A percentile compares a stretch with the other conserved stretches of the same genome.
Conservation (phyloP, 192 early-diverging fungal genomes). For the Endogone sp. region DNA sequence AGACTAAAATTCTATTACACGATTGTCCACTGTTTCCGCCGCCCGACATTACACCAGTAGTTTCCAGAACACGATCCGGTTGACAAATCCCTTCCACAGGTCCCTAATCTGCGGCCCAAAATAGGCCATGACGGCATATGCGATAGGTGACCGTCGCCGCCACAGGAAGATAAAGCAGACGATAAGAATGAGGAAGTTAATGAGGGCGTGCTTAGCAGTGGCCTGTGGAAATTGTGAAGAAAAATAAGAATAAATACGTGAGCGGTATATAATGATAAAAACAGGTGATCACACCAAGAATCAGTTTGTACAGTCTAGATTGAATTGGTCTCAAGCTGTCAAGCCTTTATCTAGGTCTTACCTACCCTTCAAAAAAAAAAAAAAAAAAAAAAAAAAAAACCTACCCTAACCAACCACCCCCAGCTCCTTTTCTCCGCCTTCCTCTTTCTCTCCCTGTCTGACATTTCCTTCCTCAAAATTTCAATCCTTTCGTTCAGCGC, state of each 20-base stretch:
- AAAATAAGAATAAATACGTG: not conserved
- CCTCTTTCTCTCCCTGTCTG: slow-evolving; percentile 7
- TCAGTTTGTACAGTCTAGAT: too few relatives aligned
- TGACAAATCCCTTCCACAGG: not conserved
- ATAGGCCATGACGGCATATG: not conserved
- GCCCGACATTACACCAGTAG: not conserved
- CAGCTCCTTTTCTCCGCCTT: not conserved
- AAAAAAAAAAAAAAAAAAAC: too few relatives aligned
- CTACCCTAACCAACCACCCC: slow-evolving; percentile 10
- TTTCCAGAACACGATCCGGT: not conserved
- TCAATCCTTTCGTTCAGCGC: slow-evolving; percentile 34
- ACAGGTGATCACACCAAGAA: too few relatives aligned
- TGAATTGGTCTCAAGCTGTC: too few relatives aligned
- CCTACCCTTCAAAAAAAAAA: slow-evolving; percentile 11
- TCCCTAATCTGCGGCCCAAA: not conserved
- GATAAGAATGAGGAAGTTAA: slow-evolving; percentile 11
- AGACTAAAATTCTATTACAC: too few relatives aligned
- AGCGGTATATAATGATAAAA: not conserved
- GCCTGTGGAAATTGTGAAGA: slow-evolving; percentile 14
- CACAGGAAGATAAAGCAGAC: slow-evolving; percentile 16
- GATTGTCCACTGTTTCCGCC: too few relatives aligned
- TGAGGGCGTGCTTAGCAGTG: slow-evolving; percentile 13
- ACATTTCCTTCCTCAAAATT: slow-evolving; percentile 22
- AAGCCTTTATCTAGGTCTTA: slow-evolving; percentile 10
- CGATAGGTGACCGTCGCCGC: slow-evolving; percentile 6